Conservation (phyloP, 1,284 basidiomycete genomes). For the Singerocomus inundabilis region DNA sequence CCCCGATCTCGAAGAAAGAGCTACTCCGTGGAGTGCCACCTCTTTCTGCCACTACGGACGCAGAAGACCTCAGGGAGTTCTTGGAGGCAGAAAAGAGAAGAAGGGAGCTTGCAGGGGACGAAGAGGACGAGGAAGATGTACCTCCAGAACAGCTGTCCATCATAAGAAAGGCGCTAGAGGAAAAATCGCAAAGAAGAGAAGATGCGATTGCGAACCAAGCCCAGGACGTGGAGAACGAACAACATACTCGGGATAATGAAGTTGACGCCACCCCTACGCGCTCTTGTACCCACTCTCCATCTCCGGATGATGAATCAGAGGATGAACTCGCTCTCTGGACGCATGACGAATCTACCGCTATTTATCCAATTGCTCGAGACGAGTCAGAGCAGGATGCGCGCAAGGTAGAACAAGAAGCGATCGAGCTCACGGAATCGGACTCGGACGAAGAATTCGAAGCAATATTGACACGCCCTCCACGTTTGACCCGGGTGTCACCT, state of each 20-base stretch:
- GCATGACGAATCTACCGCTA: slow-evolving; percentile 38
- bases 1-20: slow-evolving; percentile 31
- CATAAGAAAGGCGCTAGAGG: slow-evolving; percentile 19
- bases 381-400: slow-evolving; percentile 15
- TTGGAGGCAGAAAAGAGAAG: slow-evolving; percentile 57
- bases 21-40: slow-evolving; percentile 41
- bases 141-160: slow-evolving; percentile 16
- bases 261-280: slow-evolving; percentile 22
- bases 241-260: slow-evolving; percentile 31
- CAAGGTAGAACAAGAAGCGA: slow-evolving; percentile 28
- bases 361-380: slow-evolving; percentile 23
- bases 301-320: slow-evolving; percentile 38
- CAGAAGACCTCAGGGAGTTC: slow-evolving; percentile 63
- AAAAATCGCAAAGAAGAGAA: slow-evolving; percentile 21
- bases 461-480: slow-evolving; percentile 26
- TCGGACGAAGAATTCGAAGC: slow-evolving; percentile 32
- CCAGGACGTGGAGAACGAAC: slow-evolving; percentile 5
- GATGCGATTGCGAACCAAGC: slow-evolving; percentile 13
- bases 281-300: slow-evolving; percentile 3
- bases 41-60: slow-evolving; percentile 47
- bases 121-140: slow-evolving; percentile 34
- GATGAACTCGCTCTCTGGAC: slow-evolving; percentile 46
- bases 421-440: slow-evolving; percentile 38
- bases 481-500: slow-evolving; percentile 12
- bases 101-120: slow-evolving; percentile 47